Percentiles rank a stretch among this genome's conserved stretches.
phyloP scores from a whole-genome alignment of 306 rosid genomes.

The Bauhinia variegata region DNA sequence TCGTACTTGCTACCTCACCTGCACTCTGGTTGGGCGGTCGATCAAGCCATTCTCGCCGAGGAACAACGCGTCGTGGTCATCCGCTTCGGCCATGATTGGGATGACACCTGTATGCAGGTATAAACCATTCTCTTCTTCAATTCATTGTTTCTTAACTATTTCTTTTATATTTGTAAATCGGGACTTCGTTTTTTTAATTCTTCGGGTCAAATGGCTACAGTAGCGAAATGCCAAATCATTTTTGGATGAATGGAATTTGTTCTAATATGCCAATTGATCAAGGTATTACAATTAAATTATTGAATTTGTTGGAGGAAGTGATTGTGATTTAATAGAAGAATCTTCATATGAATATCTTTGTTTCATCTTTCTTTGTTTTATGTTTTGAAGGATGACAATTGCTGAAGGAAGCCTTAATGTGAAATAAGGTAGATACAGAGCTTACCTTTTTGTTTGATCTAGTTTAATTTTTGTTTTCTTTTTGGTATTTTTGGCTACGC shows the following conservation, averaged over 20 bases:
- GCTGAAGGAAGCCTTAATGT: constrained; percentile 22
- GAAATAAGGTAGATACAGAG: constrained; percentile 20
- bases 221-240: neutral
- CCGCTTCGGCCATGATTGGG: constrained; percentile 70
- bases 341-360: neutral
- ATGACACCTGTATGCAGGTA: constrained; percentile 73
- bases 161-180: neutral
- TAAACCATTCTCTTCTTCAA: neutral
- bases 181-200: neutral
- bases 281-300: neutral
- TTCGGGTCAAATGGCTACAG: neutral
- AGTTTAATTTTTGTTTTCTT: neutral
- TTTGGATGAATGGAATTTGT: neutral
- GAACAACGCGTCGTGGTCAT: constrained; percentile 63
- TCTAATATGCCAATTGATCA: neutral
- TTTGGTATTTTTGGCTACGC: no score
- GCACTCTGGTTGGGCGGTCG: constrained; percentile 74
- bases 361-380: constrained; percentile 16
- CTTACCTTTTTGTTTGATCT: neutral
- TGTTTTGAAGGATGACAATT: constrained; percentile 29
- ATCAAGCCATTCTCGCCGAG: constrained; percentile 67
- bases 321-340: neutral
- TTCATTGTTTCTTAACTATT: neutral
- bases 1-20: constrained; percentile 65
- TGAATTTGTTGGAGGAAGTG: neutral